Evolutionary conservation across 495 filamentous ascomycete genomes (phyloP).

Genomic region (Penicillium salamii): DNA sequence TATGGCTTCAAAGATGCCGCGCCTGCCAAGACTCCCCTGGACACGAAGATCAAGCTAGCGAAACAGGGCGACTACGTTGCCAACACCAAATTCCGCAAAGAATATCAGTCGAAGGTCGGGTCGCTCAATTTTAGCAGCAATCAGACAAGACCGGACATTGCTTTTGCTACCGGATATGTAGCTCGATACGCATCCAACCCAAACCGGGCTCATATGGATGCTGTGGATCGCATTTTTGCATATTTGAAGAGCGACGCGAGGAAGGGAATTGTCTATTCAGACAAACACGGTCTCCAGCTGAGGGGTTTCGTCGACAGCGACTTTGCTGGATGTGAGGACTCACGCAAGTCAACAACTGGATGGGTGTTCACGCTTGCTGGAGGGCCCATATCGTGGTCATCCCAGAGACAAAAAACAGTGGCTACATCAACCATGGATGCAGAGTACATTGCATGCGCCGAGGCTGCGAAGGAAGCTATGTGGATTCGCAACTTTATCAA

Average conservation of each 20-base stretch:
- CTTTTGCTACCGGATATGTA: not conserved
- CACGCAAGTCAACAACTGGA: slow-evolving; percentile 2
- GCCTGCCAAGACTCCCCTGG: not conserved
- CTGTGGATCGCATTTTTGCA: not conserved
- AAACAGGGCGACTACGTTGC: not conserved
- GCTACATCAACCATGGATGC: too few species aligned
- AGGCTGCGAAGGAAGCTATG: too few species aligned
- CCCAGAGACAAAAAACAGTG: too few species aligned
- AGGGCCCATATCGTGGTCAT: too few species aligned
- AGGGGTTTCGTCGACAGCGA: slow-evolving; percentile 2
- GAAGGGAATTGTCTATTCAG: slow-evolving; percentile 2
- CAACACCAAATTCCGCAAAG: not conserved
- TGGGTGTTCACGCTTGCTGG: too few species aligned
- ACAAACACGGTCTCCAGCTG: not conserved
- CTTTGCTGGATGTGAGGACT: slow-evolving; percentile 3
- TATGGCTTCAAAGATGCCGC: not conserved
- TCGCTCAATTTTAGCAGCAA: slow-evolving; percentile 3
- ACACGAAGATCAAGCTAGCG: not conserved
- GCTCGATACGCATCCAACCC: not conserved
- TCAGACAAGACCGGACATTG: slow-evolving; percentile 1
- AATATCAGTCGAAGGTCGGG: slow-evolving; percentile 2
- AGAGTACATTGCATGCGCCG: too few species aligned
- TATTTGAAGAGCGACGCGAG: not conserved
- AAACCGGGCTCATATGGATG: slow-evolving; percentile 3
- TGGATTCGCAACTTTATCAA: too few species aligned